phyloP scores from a whole-genome alignment of 306 rosid species.

The Rubus idaeus region DNA sequence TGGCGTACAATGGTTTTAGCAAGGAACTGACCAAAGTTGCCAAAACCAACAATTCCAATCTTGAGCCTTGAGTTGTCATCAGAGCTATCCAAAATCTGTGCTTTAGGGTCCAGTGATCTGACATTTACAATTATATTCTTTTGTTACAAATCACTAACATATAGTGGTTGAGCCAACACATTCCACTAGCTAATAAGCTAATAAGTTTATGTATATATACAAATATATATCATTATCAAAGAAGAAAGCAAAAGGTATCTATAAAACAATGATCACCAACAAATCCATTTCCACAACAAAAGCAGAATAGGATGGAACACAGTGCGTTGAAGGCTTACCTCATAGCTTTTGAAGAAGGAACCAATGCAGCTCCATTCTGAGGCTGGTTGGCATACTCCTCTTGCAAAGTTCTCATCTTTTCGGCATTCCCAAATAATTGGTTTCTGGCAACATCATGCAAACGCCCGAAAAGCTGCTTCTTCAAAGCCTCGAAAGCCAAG shows the following conservation, averaged over 20 bases:
- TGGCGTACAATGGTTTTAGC: slow-evolving; percentile 61
- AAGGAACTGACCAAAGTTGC: slow-evolving; percentile 91
- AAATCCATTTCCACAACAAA: neutral
- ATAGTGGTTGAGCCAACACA: neutral
- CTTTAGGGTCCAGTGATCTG: slow-evolving; percentile 36
- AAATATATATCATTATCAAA: neutral
- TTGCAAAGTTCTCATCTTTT: slow-evolving; percentile 18
- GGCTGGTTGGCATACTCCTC: neutral
- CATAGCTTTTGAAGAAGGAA: slow-evolving; percentile 25
- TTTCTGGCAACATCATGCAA: slow-evolving; percentile 58
- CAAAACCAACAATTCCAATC: slow-evolving; percentile 79
- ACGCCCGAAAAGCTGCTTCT: slow-evolving; percentile 59
- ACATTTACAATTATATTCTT: slow-evolving; percentile 15
- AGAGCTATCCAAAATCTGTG: slow-evolving; percentile 18
- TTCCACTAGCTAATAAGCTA: neutral
- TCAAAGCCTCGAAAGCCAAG: slow-evolving; percentile 69
- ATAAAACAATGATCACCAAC: neutral
- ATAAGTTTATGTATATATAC: no score
- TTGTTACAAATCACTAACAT: slow-evolving; percentile 3
- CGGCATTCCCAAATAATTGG: slow-evolving; percentile 55
- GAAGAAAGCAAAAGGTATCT: no score
- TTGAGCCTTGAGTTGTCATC: slow-evolving; percentile 56
- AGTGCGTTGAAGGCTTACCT: slow-evolving; percentile 32
- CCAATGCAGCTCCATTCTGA: slow-evolving; percentile 49
- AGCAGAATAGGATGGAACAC: neutral